Evolutionary conservation across 352 stramenopile species (phyloP), one percentile per base, ranked within the genome.

Genomic region (Phytophthora melonis): DNA sequence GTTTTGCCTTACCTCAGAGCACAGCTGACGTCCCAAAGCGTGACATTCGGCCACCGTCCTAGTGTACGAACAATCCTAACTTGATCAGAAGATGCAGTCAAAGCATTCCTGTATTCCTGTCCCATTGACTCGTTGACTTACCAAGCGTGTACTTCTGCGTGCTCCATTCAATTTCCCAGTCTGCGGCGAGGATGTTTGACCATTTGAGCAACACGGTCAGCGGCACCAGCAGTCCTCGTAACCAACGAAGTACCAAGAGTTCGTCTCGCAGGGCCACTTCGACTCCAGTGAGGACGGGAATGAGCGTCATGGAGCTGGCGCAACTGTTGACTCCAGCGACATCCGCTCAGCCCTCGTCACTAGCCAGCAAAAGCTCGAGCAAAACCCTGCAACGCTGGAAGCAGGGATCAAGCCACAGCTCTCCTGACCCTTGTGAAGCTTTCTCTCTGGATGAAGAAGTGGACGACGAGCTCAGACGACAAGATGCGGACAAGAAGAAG

Each of bases 41-140:
- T 90, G 65, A 89, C 81, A 0, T 96, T 96, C 55, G 89, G 87
- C 34, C 89, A 96, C 68, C 87, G 89, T 4, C 89, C 86, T 50
- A 70, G 79, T 66, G 84, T 91, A 82, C 32, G 70, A 45, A 34
- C 30, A 34, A 34, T 21, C 18, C 21, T 25, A 10, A 21, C 10
- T 66, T 41, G 32, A 64, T 32, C 60, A 68, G 36, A 66, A 75
- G 39, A 63, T 67, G 45, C 63, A 25, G 23, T 25, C 23, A 25
- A 25, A 25, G 23, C 23, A 25, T 25, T 25, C 23, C 23, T 2
- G 23, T 25, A 25, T 25, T 25, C 23, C 23, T 25, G 23, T 25
- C 23, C 2, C 23, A 25, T 25, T 25, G 23, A 25, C 23, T 30
- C 49, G 55, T 27, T 68, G 39, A 39, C 58, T 70, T 25, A 63